Percentiles rank a stretch among this genome's conserved stretches.
Conservation (phyloP, 2,329 filamentous ascomycete species). For the Cercospora sp. region DNA sequence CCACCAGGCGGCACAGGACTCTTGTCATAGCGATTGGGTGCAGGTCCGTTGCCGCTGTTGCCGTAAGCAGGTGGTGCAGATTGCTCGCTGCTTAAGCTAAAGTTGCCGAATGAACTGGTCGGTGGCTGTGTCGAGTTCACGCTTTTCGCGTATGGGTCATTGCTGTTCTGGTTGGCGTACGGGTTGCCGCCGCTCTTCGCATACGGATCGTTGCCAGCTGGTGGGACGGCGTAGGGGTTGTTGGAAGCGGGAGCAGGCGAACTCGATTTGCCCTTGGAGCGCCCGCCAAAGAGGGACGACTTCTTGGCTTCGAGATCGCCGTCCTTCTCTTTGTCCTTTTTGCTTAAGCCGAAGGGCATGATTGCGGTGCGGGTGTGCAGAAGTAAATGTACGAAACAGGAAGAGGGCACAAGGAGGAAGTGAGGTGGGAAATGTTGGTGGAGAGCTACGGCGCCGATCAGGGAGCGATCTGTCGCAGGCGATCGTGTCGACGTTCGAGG, state of each 20-base stretch:
- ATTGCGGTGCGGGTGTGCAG: constrained; percentile 6
- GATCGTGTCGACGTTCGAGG: constrained; percentile 4
- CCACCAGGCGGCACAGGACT: constrained; percentile 46
- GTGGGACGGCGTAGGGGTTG: constrained; percentile 59
- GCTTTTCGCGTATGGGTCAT: constrained; percentile 36
- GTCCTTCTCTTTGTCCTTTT: constrained; percentile 54
- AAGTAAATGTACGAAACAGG: not conserved
- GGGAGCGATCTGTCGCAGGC: constrained; percentile 8
- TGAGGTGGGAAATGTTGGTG: constrained; percentile 8
- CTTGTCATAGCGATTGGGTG: constrained; percentile 46
- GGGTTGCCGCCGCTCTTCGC: constrained; percentile 36
- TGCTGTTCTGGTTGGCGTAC: constrained; percentile 31
- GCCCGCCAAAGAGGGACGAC: constrained; percentile 59
- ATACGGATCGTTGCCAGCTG: constrained; percentile 30
- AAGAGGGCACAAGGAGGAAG: constrained; percentile 1
- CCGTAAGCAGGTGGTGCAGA: constrained; percentile 40
- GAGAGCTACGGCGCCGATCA: constrained; percentile 11
- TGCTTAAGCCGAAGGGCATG: constrained; percentile 50
- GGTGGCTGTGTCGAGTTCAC: constrained; percentile 32
- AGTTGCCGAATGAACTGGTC: constrained; percentile 35
- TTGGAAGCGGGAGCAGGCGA: constrained; percentile 47
- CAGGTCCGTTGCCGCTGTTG: constrained; percentile 33
- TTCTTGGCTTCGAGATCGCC: constrained; percentile 56
- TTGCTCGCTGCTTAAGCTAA: constrained; percentile 31
- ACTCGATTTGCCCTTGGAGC: constrained; percentile 55